Conservation (phyloP, 1,284 basidiomycete genomes). For the Tilletiopsis washingtonensis region DNA sequence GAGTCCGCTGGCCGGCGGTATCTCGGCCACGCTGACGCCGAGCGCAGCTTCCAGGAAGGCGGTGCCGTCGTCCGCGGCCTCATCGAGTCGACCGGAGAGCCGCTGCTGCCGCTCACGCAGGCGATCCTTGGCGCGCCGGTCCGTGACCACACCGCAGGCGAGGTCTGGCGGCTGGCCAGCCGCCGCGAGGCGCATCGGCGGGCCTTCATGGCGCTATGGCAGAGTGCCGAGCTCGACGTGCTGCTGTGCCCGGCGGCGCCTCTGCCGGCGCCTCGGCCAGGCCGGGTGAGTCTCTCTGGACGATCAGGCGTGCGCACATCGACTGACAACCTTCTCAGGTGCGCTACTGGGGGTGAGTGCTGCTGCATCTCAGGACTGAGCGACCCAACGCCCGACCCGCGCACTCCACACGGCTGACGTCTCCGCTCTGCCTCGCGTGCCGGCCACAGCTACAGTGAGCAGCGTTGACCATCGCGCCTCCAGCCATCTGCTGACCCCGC, state of each 20-base stretch:
- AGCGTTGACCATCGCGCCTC: too few relatives aligned
- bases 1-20: neutral
- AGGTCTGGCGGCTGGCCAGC: conserved; percentile 9
- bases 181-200: conserved; percentile 13
- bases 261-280: conserved; percentile 17
- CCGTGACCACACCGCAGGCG: conserved; percentile 12
- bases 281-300: conserved; percentile 1
- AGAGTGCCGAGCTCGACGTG: conserved; percentile 13
- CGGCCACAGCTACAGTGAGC: conserved; percentile 13
- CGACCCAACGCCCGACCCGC: too few relatives aligned
- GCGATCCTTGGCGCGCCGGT: conserved; percentile 17
- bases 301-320: neutral
- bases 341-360: conserved; percentile 14
- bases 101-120: conserved; percentile 18
- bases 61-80: conserved; percentile 18
- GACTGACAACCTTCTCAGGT: conserved; percentile 1
- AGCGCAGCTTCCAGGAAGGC: conserved; percentile 18
- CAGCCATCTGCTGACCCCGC: too few relatives aligned
- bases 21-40: neutral
- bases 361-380: neutral
- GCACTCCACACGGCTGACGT: too few relatives aligned
- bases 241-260: conserved; percentile 18
- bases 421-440: neutral
- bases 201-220: conserved; percentile 13
- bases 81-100: conserved; percentile 17